These are phyloP conservation scores for Fennellomyces sp. DNA, from an alignment of 371 early-diverging fungal species.

Conservation along the genomic window DNA sequence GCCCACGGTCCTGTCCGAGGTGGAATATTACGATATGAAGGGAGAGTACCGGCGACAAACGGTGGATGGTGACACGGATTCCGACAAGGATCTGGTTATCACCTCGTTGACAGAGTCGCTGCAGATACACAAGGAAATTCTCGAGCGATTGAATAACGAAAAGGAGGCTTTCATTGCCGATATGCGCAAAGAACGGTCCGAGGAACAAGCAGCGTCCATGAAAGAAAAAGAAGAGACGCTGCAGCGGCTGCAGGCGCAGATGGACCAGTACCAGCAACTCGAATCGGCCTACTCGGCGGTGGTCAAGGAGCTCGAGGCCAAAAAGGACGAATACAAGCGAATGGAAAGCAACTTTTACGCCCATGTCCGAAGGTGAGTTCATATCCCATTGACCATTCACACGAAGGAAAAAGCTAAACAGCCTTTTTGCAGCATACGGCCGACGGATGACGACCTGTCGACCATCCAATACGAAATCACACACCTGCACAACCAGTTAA, in stretches of 20 bases:
- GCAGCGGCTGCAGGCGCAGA: slow-evolving; percentile 24
- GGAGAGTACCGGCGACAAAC: neutral
- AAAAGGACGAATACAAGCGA: slow-evolving; percentile 39
- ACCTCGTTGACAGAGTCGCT: slow-evolving; percentile 40
- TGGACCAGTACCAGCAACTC: slow-evolving; percentile 17
- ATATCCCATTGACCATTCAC: neutral
- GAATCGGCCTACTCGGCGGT: slow-evolving; percentile 20
- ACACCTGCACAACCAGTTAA: slow-evolving; percentile 37
- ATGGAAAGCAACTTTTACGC: slow-evolving; percentile 47
- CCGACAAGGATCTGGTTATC: slow-evolving; percentile 48
- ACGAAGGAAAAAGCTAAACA: neutral
- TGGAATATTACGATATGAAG: slow-evolving; percentile 10
- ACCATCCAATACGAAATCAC: slow-evolving; percentile 50
- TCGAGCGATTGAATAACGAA: slow-evolving; percentile 42
- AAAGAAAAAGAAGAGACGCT: slow-evolving; percentile 19
- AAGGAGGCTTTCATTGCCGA: slow-evolving; percentile 27
- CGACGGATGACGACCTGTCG: slow-evolving; percentile 53
- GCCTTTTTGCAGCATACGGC: slow-evolving; percentile 33
- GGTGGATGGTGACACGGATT: slow-evolving; percentile 16
- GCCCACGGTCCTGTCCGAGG: neutral
- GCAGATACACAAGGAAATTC: slow-evolving; percentile 44
- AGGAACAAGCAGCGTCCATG: slow-evolving; percentile 15
- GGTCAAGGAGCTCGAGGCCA: slow-evolving; percentile 29
- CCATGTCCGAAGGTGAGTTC: slow-evolving; percentile 24
- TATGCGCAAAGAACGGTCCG: slow-evolving; percentile 24